Base-by-base conservation (phyloP, 2,329 filamentous ascomycete species). In the Colletotrichum melonis region DNA sequence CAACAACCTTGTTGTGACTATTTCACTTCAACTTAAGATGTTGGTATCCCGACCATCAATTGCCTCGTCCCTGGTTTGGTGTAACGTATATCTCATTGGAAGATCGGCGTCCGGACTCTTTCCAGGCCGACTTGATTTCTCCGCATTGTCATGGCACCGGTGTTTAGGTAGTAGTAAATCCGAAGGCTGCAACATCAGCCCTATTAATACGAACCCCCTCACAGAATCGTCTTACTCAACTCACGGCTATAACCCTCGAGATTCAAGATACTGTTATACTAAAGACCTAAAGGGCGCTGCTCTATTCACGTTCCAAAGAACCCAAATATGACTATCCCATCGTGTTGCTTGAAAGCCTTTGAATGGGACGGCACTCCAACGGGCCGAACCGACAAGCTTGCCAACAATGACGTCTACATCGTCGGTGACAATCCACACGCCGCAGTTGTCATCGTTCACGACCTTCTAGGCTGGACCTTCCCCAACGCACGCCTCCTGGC, bases 381-480 rank as follows among this genome's bases (percentile, higher is more conserved):
- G 0, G 85, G 85, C 14, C 76, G 70, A 9, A 77, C 76, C 35
- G 77, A 73, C 5, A 83, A 77, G 19, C 78, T 86, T 3, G 80
- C 77, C 9, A 74, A 76, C 24, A 78, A 78, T 26, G 62, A 82
- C 16, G 74, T 77, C 38, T 87, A 87, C 74, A 77, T 85, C 26
- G 76, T 81, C 0, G 84, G 84, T 3, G 24, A 73, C 55, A 83
- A 82, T 60, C 64, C 76, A 14, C 72, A 82, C 4, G 75, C 78
- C 0, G 83, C 83, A 2, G 77, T 86, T 22, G 67, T 86, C 0
- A 35, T 83, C 64, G 77, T 86, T 46, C 79, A 81, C 57, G 84
- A 85, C 63, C 75, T 86, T 19, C 79, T 85, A 6, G 84, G 84
- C 49, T 88, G 85, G 84, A 84, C 75, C 2, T 85, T 86, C 62